These are phyloP conservation scores for Thamnidium elegans DNA, from an alignment of 192 early-diverging fungal species.

Conservation along the genomic window DNA sequence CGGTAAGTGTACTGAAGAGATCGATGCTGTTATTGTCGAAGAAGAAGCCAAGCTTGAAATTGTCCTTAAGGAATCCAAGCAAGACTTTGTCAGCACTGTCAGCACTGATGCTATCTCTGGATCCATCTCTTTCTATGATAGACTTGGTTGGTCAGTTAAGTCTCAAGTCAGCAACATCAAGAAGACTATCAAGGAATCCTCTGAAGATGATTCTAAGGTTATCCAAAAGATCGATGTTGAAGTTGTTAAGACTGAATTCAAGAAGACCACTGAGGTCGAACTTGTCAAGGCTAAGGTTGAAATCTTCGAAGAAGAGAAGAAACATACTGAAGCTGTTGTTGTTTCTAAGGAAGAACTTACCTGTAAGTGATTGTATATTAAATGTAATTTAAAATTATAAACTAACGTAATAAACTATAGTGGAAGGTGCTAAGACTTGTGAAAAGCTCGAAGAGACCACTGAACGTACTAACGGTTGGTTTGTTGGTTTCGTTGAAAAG, in stretches of 20 bases:
- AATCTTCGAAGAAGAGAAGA: conserved; percentile 2
- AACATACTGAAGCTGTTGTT: neutral
- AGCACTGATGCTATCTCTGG: neutral
- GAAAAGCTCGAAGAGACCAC: neutral
- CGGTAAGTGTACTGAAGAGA: conserved; percentile 1
- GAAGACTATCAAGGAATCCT: conserved; percentile 8
- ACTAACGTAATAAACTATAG: neutral
- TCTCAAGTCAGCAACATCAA: neutral
- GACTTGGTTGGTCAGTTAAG: neutral
- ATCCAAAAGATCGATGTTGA: neutral
- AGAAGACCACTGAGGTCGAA: neutral
- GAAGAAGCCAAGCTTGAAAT: neutral
- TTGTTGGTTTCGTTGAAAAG: neutral
- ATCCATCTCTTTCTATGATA: neutral
- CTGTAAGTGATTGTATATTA: neutral
- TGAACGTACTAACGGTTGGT: neutral
- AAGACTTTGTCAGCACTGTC: neutral
- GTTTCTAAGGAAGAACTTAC: neutral
- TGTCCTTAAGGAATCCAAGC: conserved; percentile 6
- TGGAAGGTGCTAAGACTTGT: neutral
- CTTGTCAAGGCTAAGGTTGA: neutral
- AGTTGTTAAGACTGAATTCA: neutral
- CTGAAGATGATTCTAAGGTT: neutral
- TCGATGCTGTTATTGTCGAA: conserved; percentile 8
- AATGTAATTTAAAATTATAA: neutral